These are phyloP conservation scores for Jamesozyma spencerorum DNA, from an alignment of 805 yeast species.

Conservation along the genomic window DNA sequence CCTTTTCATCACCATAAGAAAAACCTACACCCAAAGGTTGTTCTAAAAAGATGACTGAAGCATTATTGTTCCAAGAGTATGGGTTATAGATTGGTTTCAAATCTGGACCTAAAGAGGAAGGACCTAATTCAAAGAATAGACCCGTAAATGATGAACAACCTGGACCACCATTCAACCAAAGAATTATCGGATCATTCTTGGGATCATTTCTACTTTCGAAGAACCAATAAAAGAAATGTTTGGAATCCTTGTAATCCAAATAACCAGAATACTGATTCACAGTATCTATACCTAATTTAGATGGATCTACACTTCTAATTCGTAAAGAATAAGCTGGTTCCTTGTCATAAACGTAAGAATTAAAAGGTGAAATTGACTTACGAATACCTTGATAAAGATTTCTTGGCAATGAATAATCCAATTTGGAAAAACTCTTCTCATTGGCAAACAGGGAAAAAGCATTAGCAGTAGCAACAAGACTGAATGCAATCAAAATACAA, in stretches of 20 bases:
- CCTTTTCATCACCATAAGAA: constrained; percentile 60
- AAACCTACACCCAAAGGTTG: constrained; percentile 93
- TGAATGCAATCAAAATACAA: not conserved
- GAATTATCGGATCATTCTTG: constrained; percentile 67
- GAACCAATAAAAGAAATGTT: constrained; percentile 88
- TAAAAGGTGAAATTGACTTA: constrained; percentile 3
- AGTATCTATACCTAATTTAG: constrained; percentile 57
- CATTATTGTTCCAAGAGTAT: constrained; percentile 84
- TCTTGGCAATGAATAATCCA: constrained; percentile 3
- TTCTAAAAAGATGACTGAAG: constrained; percentile 82
- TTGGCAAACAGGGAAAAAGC: constrained; percentile 9
- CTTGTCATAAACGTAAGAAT: constrained; percentile 2
- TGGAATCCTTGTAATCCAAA: constrained; percentile 65
- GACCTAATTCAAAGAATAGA: constrained; percentile 84
- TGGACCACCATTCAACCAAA: constrained; percentile 94
- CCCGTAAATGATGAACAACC: constrained; percentile 93
- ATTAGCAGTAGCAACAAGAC: not conserved
- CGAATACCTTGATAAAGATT: constrained; percentile 6
- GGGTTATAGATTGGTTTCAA: constrained; percentile 71
- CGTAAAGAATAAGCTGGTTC: constrained; percentile 19
- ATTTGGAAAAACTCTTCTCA: constrained; percentile 3
- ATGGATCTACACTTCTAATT: constrained; percentile 20
- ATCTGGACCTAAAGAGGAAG: constrained; percentile 58
- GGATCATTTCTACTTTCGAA: constrained; percentile 91
- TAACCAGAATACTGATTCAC: constrained; percentile 81